These are phyloP conservation scores for Alloascoidea africana DNA, from an alignment of 805 yeast species.

Conservation along the genomic window DNA sequence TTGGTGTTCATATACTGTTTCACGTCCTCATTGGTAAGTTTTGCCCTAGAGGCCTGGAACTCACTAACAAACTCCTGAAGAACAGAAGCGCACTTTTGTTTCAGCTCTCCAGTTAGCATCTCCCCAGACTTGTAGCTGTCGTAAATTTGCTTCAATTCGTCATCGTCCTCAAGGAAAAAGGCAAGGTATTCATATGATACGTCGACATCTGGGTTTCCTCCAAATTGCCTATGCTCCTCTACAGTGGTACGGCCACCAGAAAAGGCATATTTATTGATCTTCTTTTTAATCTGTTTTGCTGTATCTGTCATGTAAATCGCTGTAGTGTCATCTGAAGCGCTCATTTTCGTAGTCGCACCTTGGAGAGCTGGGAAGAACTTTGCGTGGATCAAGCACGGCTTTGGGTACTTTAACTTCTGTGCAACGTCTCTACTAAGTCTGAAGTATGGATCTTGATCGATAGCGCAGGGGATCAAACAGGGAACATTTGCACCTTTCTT, in stretches of 20 bases:
- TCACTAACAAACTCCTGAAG: conserved; percentile 65
- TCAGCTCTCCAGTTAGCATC: conserved; percentile 84
- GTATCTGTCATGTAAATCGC: conserved; percentile 96
- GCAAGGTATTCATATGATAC: conserved; percentile 88
- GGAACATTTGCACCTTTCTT: conserved; percentile 56
- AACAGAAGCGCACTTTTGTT: conserved; percentile 67
- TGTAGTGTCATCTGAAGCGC: conserved; percentile 80
- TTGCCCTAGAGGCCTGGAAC: conserved; percentile 68
- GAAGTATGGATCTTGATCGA: conserved; percentile 97
- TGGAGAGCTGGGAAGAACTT: conserved; percentile 97
- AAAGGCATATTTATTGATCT: conserved; percentile 91
- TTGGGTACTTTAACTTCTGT: conserved; percentile 73
- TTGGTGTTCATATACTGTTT: conserved; percentile 62
- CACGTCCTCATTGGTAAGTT: conserved; percentile 45
- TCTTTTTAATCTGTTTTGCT: conserved; percentile 80
- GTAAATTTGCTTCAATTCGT: conserved; percentile 43
- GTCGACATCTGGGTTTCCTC: conserved; percentile 93
- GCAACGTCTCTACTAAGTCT: conserved; percentile 97
- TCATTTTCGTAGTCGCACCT: conserved; percentile 94
- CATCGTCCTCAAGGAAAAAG: conserved; percentile 86
- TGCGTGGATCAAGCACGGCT: conserved; percentile 87
- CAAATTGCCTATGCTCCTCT: conserved; percentile 81
- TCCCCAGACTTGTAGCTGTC: conserved; percentile 66
- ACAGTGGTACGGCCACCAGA: conserved; percentile 82
- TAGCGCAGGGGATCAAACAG: conserved; percentile 95